Percentiles rank a stretch among this genome's conserved stretches.
Evolutionary conservation across 1,284 basidiomycete species (phyloP).

Genomic region (Marasmius oreades): DNA sequence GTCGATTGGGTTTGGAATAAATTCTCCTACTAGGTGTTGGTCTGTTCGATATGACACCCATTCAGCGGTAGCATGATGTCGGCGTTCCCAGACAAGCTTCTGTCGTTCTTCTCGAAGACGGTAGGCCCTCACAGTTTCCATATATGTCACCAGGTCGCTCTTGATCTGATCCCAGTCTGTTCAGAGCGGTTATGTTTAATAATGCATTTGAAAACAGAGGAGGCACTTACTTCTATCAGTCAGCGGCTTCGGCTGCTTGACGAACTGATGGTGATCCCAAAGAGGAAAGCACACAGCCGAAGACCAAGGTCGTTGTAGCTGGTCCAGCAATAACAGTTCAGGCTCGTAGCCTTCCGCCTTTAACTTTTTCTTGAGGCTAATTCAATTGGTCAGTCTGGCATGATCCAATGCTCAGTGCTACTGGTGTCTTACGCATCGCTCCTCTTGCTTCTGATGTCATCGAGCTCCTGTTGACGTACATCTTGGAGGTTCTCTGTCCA

Average conservation of each 20-base stretch:
- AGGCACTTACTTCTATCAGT: constrained; percentile 3
- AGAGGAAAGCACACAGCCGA: neutral
- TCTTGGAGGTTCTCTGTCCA: constrained; percentile 2
- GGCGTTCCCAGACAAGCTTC: constrained; percentile 20
- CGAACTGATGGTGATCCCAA: constrained; percentile 6
- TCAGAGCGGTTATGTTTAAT: neutral
- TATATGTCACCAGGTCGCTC: neutral
- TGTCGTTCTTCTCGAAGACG: constrained; percentile 21
- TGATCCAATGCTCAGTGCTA: neutral
- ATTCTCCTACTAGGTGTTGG: constrained; percentile 12
- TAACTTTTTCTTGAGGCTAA: constrained; percentile 8
- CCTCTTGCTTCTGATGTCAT: constrained; percentile 1
- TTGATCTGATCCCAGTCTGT: constrained; percentile 9
- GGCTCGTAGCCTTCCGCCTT: constrained; percentile 8
- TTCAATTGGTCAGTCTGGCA: neutral
- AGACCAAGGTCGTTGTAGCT: neutral
- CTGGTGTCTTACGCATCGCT: neutral
- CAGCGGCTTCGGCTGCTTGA: constrained; percentile 6
- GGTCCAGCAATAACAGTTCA: neutral
- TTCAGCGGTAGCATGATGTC: constrained; percentile 15
- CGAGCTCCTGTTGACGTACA: constrained; percentile 1
- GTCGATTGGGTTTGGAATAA: constrained; percentile 27
- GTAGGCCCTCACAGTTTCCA: constrained; percentile 16
- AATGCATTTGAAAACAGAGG: neutral
- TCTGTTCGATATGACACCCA: constrained; percentile 23